Percentiles rank a stretch among this genome's conserved stretches.
Evolutionary conservation across 768 basidiomycete genomes (phyloP).

Genomic region (Lactifluus hygrophoroides): DNA sequence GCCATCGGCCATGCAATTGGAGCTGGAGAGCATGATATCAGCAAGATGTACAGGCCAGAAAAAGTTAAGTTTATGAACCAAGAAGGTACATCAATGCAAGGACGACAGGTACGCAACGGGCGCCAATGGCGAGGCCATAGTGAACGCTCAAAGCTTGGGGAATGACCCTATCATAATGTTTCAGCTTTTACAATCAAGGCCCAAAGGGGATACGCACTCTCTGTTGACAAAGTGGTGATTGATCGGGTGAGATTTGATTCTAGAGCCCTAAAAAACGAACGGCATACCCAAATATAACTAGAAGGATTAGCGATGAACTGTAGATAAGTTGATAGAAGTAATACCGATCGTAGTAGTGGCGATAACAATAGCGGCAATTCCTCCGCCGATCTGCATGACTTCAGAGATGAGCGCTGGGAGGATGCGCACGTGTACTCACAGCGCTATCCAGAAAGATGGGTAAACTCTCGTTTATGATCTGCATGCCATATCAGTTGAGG

Average conservation of each 20-base stretch:
- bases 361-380: slow-evolving; percentile 67
- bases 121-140: slow-evolving; percentile 52
- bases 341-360: slow-evolving; percentile 67
- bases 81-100: slow-evolving; percentile 42
- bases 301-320: not conserved
- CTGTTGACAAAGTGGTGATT: not conserved
- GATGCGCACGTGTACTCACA: slow-evolving; percentile 23
- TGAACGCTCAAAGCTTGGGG: slow-evolving; percentile 65
- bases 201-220: not conserved
- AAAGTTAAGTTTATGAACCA: slow-evolving; percentile 25
- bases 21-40: slow-evolving; percentile 23
- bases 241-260: not conserved
- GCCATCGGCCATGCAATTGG: slow-evolving; percentile 54
- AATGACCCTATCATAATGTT: slow-evolving; percentile 39
- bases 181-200: not conserved
- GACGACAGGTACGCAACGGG: slow-evolving; percentile 43
- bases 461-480: slow-evolving; percentile 79
- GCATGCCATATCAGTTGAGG: not conserved
- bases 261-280: not conserved
- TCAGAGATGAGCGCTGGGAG: not conserved
- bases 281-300: slow-evolving; percentile 77
- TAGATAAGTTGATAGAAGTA: slow-evolving; percentile 10
- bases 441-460: slow-evolving; percentile 78
- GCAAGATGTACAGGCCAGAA: not conserved
- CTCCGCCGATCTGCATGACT: slow-evolving; percentile 45